Evolutionary conservation across 2,329 filamentous ascomycete species (phyloP), one percentile per base, ranked within the genome.

Genomic region (Pseudocercospora macadamiae): DNA sequence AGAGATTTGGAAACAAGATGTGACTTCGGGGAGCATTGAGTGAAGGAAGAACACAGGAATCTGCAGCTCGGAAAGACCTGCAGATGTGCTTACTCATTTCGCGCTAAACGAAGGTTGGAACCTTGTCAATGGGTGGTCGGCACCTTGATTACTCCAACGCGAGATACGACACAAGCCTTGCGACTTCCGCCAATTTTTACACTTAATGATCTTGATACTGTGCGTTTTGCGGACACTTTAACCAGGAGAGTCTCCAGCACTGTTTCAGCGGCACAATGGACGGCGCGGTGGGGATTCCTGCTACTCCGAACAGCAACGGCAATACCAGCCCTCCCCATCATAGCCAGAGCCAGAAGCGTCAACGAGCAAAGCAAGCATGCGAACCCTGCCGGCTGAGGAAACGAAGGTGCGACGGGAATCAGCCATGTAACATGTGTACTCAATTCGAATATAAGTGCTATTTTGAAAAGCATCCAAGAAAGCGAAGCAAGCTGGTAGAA

Each of bases 301-400:
- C 42, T 3, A 47, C 23, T 9, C 23, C 42, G 2, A 44, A 23
- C 19, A 19, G 37, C 37, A 44, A 44, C 9, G 10, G 16, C 37
- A 44, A 44, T 53, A 51, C 34, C 34, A 45, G 49, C 23, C 25
- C 52, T 47, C 37, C 62, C n/a, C 45, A 30, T 18, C 54, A 54
- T 26, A 49, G 58, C n/a, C 67, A 54, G 28, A 49, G 58, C n/a
- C 67, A 68, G 44, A 73, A 73, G 62, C 66, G 71, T 3, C 70
- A 71, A 57, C 64, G 71, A 26, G 71, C 71, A 10, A 72, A 72
- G 45, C 71, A 72, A 54, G 71, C 71, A 7, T 74, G 71, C 64
- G 73, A 79, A 57, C 78, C 80, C 16, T 85, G 83, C 57, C 77
- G 83, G 32, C 76, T 83, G 10, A 78, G 82, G 49, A 85, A 85